Evolutionary conservation across 2,329 filamentous ascomycete species (phyloP), one percentile per base, ranked within the genome.

Genomic region (Helicocarpus griseus): DNA sequence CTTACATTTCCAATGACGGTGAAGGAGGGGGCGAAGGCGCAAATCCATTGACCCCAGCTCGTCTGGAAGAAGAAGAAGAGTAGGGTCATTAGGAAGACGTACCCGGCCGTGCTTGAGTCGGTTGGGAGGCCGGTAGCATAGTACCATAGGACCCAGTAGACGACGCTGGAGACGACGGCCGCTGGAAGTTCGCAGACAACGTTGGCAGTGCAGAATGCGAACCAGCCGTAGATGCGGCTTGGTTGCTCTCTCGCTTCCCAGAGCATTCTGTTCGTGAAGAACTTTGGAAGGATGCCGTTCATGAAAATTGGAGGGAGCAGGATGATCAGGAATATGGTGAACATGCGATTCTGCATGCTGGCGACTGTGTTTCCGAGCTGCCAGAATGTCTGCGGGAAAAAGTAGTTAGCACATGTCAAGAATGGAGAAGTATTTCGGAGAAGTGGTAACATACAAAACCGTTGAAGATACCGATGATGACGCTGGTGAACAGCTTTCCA

Each of bases 1-100:
- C 52, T 53, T 51, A 65, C 66, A 61, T 90, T 89, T 40, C 81
- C 81, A 57, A 90, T 88, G 56, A 89, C 85, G 0, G 85, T 87
- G 69, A 89, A 89, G 38, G 76, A 83, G 0, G 87, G 86, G 0
- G 87, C 85, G 66, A 89, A 89, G 0, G 88, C 87, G 56, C 83
- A 86, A 58, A 93, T 88, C 86, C 86, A 91, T 64, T 89, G 87
- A 19, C 85, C 88, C 86, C 83, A 90, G 58, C 76, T 82, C 29
- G 77, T 78, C 65, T 83, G 79, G 75, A 89, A 90, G 6, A 90
- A 66, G 72, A 82, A 88, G 71, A 89, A 89, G 0, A 91, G 75
- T 61, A 90, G 71, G 0, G 79, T 80, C 84, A 93, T 89, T 24
- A 91, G 69, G 71, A 86, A 91, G 14, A 84, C 79, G 64, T 90